phyloP scores from a whole-genome alignment of 2,329 filamentous ascomycete species.

The Diplodia intermedia region DNA sequence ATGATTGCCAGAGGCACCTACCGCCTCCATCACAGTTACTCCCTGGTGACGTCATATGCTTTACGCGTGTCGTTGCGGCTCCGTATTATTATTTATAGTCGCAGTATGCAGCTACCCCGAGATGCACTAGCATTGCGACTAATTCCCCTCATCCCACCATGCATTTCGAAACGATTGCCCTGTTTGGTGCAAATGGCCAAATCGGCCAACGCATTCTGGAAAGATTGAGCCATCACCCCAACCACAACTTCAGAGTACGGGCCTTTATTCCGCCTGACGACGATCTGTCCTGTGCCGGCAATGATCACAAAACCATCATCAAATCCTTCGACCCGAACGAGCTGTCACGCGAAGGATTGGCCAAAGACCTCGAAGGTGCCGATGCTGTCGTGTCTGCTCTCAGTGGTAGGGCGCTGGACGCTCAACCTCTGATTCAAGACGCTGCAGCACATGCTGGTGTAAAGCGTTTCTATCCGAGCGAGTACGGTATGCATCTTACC shows the following conservation, averaged over 20 bases:
- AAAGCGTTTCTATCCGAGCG: conserved; percentile 40
- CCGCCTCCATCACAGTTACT: neutral
- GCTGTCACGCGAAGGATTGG: conserved; percentile 33
- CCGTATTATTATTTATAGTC: neutral
- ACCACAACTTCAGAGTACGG: conserved; percentile 33
- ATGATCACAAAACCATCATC: conserved; percentile 27
- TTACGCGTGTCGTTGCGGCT: neutral
- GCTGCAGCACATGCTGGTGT: conserved; percentile 40
- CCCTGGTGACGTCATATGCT: neutral
- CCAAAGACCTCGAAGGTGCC: conserved; percentile 35
- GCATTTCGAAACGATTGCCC: conserved; percentile 25
- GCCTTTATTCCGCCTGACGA: conserved; percentile 33
- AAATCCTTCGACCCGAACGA: conserved; percentile 35
- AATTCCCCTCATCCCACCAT: conserved; percentile 7
- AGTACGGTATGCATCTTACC: conserved; percentile 41
- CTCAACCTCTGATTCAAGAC: conserved; percentile 39
- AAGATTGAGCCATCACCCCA: conserved; percentile 27
- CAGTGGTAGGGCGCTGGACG: conserved; percentile 36
- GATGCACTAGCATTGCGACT: too few relatives aligned
- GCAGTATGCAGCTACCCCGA: too few relatives aligned
- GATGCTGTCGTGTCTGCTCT: conserved; percentile 40
- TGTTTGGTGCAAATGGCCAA: conserved; percentile 36
- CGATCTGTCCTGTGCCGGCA: neutral
- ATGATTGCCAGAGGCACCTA: neutral
- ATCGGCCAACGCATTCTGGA: conserved; percentile 35